Conservation (phyloP, 2,329 filamentous ascomycete genomes). For the Clarireedia paspali region DNA sequence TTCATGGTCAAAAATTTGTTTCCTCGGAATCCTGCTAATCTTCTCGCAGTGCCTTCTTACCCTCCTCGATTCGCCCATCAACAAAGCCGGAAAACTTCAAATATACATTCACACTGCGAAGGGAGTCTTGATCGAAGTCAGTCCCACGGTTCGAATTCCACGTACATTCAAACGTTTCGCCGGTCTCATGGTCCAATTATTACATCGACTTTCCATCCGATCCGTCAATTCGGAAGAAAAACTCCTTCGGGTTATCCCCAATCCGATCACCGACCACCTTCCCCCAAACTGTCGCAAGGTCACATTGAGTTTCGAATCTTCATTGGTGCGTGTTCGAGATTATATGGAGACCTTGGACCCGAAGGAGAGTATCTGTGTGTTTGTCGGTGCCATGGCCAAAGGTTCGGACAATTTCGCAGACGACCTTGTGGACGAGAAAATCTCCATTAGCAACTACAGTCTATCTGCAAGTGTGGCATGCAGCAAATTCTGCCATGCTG, state of each 20-base stretch:
- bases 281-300: slow-evolving; percentile 97
- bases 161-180: slow-evolving; percentile 99
- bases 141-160: slow-evolving; percentile 94
- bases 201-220: slow-evolving; percentile 91
- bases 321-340: slow-evolving; percentile 78
- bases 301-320: slow-evolving; percentile 88
- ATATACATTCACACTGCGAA: slow-evolving; percentile 99
- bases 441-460: slow-evolving; percentile 97
- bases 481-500: slow-evolving; percentile 98
- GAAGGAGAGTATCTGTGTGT: slow-evolving; percentile 93
- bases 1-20: slow-evolving; percentile 17
- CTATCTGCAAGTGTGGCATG: slow-evolving; percentile 95
- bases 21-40: slow-evolving; percentile 15
- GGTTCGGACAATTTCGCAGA: slow-evolving; percentile 94
- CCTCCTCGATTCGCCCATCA: slow-evolving; percentile 93
- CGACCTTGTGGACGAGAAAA: slow-evolving; percentile 89
- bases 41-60: slow-evolving; percentile 78
- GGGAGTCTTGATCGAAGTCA: slow-evolving; percentile 95
- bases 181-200: slow-evolving; percentile 94
- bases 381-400: slow-evolving; percentile 98
- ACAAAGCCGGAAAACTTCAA: slow-evolving; percentile 95
- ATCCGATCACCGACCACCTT: slow-evolving; percentile 93
- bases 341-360: slow-evolving; percentile 73
- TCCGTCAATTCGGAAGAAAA: slow-evolving; percentile 97
- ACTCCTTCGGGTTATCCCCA: slow-evolving; percentile 93